Conservation (phyloP, 2,329 filamentous ascomycete species). For the Pseudopithomyces maydicus region DNA sequence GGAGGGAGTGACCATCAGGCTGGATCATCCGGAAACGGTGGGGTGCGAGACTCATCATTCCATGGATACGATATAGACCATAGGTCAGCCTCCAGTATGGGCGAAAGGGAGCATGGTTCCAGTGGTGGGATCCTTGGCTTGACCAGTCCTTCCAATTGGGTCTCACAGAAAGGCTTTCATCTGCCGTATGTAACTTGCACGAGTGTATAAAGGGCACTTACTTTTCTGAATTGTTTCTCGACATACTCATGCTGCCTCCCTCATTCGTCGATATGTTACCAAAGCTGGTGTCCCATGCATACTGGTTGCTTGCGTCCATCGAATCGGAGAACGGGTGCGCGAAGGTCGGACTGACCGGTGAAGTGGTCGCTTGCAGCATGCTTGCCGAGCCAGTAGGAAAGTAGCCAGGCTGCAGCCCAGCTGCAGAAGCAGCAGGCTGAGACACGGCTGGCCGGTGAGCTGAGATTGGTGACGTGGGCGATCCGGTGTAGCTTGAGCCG, state of each 20-base stretch:
- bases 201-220: constrained; percentile 16
- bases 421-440: constrained; percentile 23
- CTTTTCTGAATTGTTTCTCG: constrained; percentile 4
- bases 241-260: background rate
- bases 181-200: constrained; percentile 6
- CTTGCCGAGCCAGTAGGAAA: constrained; percentile 11
- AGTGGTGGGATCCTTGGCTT: background rate
- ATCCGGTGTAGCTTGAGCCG: constrained; percentile 19
- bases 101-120: background rate
- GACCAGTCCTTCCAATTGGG: background rate
- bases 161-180: background rate
- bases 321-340: constrained; percentile 11
- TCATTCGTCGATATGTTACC: background rate
- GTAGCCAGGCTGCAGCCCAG: constrained; percentile 2
- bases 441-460: constrained; percentile 19
- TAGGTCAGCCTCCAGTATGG: background rate
- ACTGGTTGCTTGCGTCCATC: background rate
- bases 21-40: background rate
- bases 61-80: background rate
- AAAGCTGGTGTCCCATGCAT: background rate
- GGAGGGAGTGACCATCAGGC: background rate
- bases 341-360: constrained; percentile 20
- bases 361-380: constrained; percentile 15
- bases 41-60: background rate
- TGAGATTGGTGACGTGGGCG: constrained; percentile 9